phyloP scores from a whole-genome alignment of 345 rosid species.

The Tarenaya hassleriana region DNA sequence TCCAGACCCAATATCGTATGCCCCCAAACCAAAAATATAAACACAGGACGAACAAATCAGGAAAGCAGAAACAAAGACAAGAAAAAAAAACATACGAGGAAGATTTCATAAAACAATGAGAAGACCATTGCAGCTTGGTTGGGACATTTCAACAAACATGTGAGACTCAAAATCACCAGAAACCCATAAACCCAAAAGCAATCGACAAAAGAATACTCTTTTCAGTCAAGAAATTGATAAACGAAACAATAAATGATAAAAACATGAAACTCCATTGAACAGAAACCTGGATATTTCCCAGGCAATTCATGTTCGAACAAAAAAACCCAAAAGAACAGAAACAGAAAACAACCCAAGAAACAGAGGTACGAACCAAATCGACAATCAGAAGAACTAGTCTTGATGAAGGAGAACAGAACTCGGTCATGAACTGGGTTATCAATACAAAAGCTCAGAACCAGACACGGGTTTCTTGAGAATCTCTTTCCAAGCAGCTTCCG shows the following conservation, averaged over 20 bases:
- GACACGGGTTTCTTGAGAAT: conserved; percentile 14
- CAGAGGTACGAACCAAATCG: conserved; percentile 21
- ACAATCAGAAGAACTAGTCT: conserved; percentile 9
- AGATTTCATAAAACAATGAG: not conserved
- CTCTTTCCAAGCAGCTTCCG: conserved; percentile 26
- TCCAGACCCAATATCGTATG: conserved; percentile 2
- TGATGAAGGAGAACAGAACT: not conserved
- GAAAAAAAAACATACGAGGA: not conserved
- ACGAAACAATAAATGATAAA: conserved; percentile 7
- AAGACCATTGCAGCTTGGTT: conserved; percentile 17
- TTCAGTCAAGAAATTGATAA: conserved; percentile 15
- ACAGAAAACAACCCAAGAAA: conserved; percentile 3
- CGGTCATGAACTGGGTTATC: conserved; percentile 6
- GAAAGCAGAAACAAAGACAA: conserved; percentile 5
- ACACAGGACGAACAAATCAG: not conserved
- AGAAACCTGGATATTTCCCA: conserved; percentile 2
- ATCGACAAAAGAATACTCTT: conserved; percentile 18
- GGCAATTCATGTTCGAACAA: too few relatives aligned
- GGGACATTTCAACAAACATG: conserved; percentile 39
- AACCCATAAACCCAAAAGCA: conserved; percentile 7
- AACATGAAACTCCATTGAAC: not conserved
- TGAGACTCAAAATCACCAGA: conserved; percentile 14
- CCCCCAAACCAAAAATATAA: conserved; percentile 5
- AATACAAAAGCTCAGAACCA: conserved; percentile 15
- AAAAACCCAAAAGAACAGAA: not conserved